Conservation (phyloP, 768 basidiomycete species). For the Porpolomopsis calyptriformis region DNA sequence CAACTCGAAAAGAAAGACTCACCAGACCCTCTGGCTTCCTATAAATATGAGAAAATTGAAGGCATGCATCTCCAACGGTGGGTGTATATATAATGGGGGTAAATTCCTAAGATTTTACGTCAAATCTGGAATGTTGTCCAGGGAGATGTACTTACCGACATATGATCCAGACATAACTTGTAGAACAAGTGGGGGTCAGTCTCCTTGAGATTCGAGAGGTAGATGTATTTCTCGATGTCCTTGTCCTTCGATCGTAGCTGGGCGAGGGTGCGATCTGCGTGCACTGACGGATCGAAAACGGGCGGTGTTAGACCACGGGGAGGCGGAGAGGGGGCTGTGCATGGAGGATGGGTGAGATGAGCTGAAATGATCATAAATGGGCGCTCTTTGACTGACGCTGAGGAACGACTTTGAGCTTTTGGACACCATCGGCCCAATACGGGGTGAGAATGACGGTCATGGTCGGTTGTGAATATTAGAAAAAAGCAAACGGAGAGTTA, state of each 20-base stretch:
- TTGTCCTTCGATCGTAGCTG: constrained; percentile 70
- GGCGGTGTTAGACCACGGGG: constrained; percentile 54
- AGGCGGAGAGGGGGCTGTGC: constrained; percentile 31
- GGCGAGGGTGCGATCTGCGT: constrained; percentile 47
- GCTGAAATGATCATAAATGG: not conserved
- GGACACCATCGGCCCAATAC: constrained; percentile 59
- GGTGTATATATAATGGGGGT: constrained; percentile 86
- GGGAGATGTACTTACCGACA: constrained; percentile 25
- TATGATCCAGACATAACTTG: constrained; percentile 57
- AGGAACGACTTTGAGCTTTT: constrained; percentile 53
- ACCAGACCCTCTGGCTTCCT: constrained; percentile 67
- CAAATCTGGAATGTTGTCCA: not conserved
- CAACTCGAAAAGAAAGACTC: constrained; percentile 15
- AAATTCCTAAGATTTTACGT: constrained; percentile 28
- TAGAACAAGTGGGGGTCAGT: constrained; percentile 72
- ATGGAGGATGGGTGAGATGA: not conserved
- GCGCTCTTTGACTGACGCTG: constrained; percentile 34
- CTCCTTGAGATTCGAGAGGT: constrained; percentile 63
- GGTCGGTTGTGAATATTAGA: constrained; percentile 4
- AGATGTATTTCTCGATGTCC: constrained; percentile 77
- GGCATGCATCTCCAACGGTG: constrained; percentile 83
- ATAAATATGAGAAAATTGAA: constrained; percentile 74
- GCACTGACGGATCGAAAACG: constrained; percentile 39
- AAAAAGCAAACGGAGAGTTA: too few species aligned
- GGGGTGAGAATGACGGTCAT: constrained; percentile 63